Evolutionary conservation across 2,329 filamentous ascomycete species (phyloP).

Genomic region (Phaeosphaeria sp.): DNA sequence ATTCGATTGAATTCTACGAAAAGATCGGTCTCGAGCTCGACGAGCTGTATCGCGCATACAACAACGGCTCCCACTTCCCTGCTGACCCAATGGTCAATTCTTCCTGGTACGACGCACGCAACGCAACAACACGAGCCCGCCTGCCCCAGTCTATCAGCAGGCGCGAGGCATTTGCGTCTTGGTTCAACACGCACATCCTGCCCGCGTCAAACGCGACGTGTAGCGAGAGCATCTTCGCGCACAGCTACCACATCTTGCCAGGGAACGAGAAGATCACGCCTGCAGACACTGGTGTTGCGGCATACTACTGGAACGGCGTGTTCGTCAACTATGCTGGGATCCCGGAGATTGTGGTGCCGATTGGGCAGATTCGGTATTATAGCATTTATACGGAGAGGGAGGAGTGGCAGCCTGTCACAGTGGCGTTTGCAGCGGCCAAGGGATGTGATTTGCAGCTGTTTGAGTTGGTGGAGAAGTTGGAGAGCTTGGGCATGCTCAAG

Average conservation of each 20-base stretch:
- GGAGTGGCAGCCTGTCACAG: background rate
- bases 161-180: background rate
- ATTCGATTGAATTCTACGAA: background rate
- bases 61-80: background rate
- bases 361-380: background rate
- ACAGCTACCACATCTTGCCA: background rate
- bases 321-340: background rate
- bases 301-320: background rate
- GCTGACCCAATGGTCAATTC: background rate
- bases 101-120: background rate
- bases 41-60: background rate
- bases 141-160: background rate
- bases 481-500: background rate
- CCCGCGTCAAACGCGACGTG: background rate
- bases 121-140: background rate
- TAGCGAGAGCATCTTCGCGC: background rate
- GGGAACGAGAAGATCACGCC: background rate
- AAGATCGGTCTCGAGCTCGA: background rate
- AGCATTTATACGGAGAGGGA: background rate
- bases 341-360: background rate
- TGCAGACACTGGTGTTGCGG: background rate
- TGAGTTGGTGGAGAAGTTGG: background rate
- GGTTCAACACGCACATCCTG: background rate
- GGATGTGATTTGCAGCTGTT: background rate
- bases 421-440: background rate